Evolutionary conservation across 345 rosid genomes (phyloP), one percentile per base, ranked within the genome.

Genomic region (Gossypium rotundifolium): DNA sequence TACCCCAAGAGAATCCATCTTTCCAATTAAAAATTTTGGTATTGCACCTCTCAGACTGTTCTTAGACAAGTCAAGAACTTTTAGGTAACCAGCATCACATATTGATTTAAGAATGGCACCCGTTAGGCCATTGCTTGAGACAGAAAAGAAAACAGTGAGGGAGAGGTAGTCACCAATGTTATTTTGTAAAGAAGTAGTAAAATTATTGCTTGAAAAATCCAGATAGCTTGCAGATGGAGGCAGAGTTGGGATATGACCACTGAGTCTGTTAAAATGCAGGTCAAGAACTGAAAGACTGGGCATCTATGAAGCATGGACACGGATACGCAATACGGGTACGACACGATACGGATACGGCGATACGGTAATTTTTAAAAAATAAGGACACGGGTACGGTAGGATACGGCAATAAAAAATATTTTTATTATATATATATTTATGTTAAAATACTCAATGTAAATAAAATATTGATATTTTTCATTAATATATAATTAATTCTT

Each of bases 181-280:
- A 17, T 18, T 1, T 29, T 83, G 82, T 1, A 84, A 51, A 13
- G 74, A 73, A 33, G 25, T 76, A 62, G 14, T 23, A 38, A 86
- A 78, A 2, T 11, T 25, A 12, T 84, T 86, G 27, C 29, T 27
- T 0, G 87, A 86, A 51, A 46, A 84, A 67, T 86, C 87, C 25
- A 82, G 25, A 70, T 61, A 61, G 48, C 10, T 25, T 8, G 70
- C 71, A 17, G 1, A 3, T 10, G 57, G 1, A 70, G 83, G 44
- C 44, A 61, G 65, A 61, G 42, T 61, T 27, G 65, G 65, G n/a
- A 61, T 61, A 61, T 61, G 29, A 61, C 65, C 65, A 7, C 65
- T 61, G 44, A 61, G 44, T 1, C 16, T 61, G 44, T 29, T 61
- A 8, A n/a, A 7, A 61, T 61, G 65, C 11, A 61, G 44, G 44